These are phyloP conservation scores for Patellaria atrata DNA, from an alignment of 495 filamentous ascomycete genomes.

Conservation along the genomic window DNA sequence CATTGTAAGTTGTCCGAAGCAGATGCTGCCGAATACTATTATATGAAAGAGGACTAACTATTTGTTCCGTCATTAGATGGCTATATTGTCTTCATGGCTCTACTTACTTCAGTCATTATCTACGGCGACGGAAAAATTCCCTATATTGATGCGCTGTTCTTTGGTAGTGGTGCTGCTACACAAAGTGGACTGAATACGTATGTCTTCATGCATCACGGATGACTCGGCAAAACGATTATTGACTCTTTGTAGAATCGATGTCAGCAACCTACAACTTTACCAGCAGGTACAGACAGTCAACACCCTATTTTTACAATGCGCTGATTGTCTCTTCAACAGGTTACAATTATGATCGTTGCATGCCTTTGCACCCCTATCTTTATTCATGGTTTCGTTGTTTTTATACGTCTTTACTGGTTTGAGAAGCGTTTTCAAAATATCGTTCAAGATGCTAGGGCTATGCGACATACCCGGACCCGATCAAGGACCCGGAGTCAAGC, in stretches of 20 bases:
- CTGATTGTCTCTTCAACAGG: conserved; percentile 4
- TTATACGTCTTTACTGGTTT: conserved; percentile 91
- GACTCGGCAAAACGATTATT: conserved; percentile 3
- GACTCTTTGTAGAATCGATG: conserved; percentile 38
- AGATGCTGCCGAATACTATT: conserved; percentile 4
- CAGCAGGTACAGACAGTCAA: conserved; percentile 45
- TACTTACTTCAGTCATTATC: conserved; percentile 64
- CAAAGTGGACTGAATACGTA: conserved; percentile 84
- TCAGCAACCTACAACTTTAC: conserved; percentile 60
- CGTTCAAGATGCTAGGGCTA: conserved; percentile 41
- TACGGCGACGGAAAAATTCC: conserved; percentile 45
- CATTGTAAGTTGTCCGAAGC: conserved; percentile 45
- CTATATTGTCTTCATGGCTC: conserved; percentile 54
- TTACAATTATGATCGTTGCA: conserved; percentile 42
- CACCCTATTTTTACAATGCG: background rate
- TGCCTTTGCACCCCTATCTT: conserved; percentile 61
- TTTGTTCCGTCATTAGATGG: conserved; percentile 36
- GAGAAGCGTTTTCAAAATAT: conserved; percentile 82
- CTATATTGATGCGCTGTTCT: conserved; percentile 86
- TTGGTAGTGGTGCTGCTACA: conserved; percentile 63
- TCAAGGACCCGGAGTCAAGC: conserved; percentile 40
- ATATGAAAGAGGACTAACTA: conserved; percentile 4
- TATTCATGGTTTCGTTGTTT: conserved; percentile 77
- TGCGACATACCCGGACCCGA: conserved; percentile 42
- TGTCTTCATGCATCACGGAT: background rate